phyloP scores from a whole-genome alignment of 2,329 filamentous ascomycete genomes.

The Aspergillus fructus region DNA sequence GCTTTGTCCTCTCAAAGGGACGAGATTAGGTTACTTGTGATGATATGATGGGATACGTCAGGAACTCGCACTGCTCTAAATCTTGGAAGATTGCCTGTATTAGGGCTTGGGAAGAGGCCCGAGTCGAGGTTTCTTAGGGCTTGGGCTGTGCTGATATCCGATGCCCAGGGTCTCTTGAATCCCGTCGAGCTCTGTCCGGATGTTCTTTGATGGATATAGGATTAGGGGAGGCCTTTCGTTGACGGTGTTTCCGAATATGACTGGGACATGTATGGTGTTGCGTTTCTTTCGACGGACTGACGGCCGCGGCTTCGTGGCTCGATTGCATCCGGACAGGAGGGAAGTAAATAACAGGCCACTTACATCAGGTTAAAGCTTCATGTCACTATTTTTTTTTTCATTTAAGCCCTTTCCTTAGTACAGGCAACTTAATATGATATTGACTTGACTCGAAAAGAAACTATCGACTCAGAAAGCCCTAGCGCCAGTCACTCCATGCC shows the following conservation, averaged over 20 bases:
- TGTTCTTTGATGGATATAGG: conserved; percentile 46
- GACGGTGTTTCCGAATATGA: conserved; percentile 57
- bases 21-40: neutral
- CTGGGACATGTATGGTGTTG: conserved; percentile 46
- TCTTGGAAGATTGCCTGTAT: conserved; percentile 44
- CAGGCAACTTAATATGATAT: too few relatives aligned
- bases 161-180: conserved; percentile 49
- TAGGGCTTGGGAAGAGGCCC: too few relatives aligned
- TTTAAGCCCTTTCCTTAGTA: too few relatives aligned
- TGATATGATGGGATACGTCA: conserved; percentile 39
- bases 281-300: conserved; percentile 38
- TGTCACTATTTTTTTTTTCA: too few relatives aligned
- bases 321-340: conserved; percentile 28
- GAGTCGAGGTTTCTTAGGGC: conserved; percentile 45
- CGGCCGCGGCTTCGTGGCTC: conserved; percentile 49
- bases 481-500: neutral
- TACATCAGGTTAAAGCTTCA: too few relatives aligned
- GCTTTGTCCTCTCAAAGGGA: neutral
- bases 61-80: conserved; percentile 49
- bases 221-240: conserved; percentile 59
- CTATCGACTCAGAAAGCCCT: neutral
- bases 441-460: too few relatives aligned
- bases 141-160: conserved; percentile 43
- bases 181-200: conserved; percentile 44
- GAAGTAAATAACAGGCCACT: too few relatives aligned